phyloP scores from a whole-genome alignment of 495 filamentous ascomycete species.

The Trichocladium uniseriatum region DNA sequence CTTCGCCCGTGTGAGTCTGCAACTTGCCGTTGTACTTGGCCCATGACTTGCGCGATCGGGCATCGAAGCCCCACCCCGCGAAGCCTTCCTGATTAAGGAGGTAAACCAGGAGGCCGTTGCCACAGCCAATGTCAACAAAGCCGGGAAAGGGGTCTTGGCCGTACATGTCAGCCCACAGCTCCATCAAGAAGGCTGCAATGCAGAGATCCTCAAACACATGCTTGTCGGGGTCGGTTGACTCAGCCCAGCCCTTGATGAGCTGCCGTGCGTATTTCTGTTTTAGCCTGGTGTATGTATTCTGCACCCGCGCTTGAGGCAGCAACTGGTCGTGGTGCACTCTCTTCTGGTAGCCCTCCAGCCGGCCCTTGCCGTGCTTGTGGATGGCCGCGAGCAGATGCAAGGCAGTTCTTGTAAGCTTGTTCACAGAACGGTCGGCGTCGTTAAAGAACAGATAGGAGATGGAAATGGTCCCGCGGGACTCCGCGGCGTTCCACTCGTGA shows the following conservation, averaged over 20 bases:
- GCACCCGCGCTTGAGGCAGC: conserved; percentile 60
- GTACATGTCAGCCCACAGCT: conserved; percentile 88
- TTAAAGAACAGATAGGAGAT: conserved; percentile 61
- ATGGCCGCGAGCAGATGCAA: conserved; percentile 59
- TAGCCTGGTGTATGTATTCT: conserved; percentile 73
- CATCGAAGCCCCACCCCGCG: conserved; percentile 83
- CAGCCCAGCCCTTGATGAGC: conserved; percentile 65
- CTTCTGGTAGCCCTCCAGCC: conserved; percentile 56
- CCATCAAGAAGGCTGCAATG: conserved; percentile 90
- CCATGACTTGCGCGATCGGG: conserved; percentile 76
- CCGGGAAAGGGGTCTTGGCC: conserved; percentile 55
- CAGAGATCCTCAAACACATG: conserved; percentile 90
- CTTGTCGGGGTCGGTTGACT: conserved; percentile 78
- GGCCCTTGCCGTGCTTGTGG: conserved; percentile 67
- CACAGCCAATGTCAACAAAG: conserved; percentile 93
- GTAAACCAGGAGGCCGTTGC: conserved; percentile 87
- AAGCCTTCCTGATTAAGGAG: conserved; percentile 78
- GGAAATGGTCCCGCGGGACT: conserved; percentile 45
- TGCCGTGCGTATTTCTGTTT: conserved; percentile 63
- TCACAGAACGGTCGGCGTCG: conserved; percentile 23
- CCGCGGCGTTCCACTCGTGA: conserved; percentile 45
- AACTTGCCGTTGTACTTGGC: conserved; percentile 44
- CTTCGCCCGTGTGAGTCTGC: conserved; percentile 28
- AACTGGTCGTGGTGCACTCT: conserved; percentile 67
- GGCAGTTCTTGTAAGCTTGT: conserved; percentile 60